Percentiles rank a stretch among this genome's conserved stretches.
These are phyloP conservation scores for Solanum ahanhuiri DNA, from an alignment of 257 asterid species.

Conservation along the genomic window DNA sequence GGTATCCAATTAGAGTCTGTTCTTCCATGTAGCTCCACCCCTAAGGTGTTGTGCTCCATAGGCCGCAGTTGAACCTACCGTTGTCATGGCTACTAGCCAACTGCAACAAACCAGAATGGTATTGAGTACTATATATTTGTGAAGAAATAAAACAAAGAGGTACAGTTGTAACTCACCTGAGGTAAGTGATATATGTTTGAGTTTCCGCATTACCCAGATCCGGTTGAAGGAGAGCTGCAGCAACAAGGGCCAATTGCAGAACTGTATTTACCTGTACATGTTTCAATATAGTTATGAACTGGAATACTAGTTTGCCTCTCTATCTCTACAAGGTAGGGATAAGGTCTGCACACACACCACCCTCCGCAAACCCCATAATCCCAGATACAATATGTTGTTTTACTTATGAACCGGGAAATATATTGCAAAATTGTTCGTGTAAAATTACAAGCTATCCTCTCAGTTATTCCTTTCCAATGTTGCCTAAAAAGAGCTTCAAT, in stretches of 20 bases:
- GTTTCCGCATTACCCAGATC: conserved; percentile 73
- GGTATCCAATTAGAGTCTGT: too few species aligned
- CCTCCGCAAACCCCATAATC: background rate
- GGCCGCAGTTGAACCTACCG: conserved; percentile 67
- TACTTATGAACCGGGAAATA: background rate
- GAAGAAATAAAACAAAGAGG: background rate
- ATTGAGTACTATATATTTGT: background rate
- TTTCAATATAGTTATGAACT: background rate
- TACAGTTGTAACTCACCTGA: conserved; percentile 36
- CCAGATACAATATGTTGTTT: background rate
- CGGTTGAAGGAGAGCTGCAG: conserved; percentile 95
- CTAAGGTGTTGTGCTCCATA: conserved; percentile 72
- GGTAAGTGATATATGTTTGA: conserved; percentile 36
- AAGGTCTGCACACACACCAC: background rate
- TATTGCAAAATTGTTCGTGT: background rate
- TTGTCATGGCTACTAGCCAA: conserved; percentile 80
- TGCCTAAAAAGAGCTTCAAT: background rate
- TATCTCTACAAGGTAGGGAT: background rate
- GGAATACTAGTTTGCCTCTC: background rate
- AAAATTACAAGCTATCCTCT: background rate
- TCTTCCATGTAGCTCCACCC: conserved; percentile 29
- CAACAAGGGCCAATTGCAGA: conserved; percentile 75
- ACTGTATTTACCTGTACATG: conserved; percentile 67
- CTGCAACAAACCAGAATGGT: conserved; percentile 34
- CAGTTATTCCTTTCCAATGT: background rate